These are phyloP conservation scores for Quercus mongolica DNA, from an alignment of 306 rosid species.

Conservation along the genomic window DNA sequence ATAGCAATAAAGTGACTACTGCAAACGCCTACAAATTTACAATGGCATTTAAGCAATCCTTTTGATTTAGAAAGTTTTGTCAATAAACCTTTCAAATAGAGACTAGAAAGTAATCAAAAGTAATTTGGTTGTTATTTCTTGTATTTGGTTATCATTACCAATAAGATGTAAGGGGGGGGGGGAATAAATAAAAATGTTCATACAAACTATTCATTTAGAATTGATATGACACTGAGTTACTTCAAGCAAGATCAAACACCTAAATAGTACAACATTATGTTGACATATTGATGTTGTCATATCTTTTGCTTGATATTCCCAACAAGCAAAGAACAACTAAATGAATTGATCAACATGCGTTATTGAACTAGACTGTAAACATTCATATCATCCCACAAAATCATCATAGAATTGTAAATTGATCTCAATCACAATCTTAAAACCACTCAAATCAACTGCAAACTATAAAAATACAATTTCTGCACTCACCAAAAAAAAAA, in stretches of 20 bases:
- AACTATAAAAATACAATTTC: not conserved
- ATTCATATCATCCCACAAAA: not conserved
- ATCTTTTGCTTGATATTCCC: too few relatives aligned
- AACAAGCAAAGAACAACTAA: too few relatives aligned
- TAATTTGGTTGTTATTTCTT: not conserved
- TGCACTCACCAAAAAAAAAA: not conserved
- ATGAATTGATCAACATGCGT: too few relatives aligned
- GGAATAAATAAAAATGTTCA: not conserved
- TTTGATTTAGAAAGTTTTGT: not conserved
- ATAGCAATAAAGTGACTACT: too few relatives aligned
- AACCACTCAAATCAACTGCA: not conserved
- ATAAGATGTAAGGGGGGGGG: not conserved
- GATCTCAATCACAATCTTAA: too few relatives aligned
- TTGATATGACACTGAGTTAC: not conserved
- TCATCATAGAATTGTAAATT: not conserved
- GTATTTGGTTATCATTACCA: not conserved
- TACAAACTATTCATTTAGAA: not conserved
- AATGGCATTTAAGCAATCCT: not conserved
- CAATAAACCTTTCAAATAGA: not conserved
- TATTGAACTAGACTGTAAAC: not conserved
- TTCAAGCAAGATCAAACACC: not conserved
- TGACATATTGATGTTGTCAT: too few relatives aligned
- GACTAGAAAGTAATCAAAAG: not conserved
- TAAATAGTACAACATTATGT: not conserved
- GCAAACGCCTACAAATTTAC: not conserved